Base-by-base conservation (phyloP, 2,329 filamentous ascomycete species). In the Fusarium burgessii region DNA sequence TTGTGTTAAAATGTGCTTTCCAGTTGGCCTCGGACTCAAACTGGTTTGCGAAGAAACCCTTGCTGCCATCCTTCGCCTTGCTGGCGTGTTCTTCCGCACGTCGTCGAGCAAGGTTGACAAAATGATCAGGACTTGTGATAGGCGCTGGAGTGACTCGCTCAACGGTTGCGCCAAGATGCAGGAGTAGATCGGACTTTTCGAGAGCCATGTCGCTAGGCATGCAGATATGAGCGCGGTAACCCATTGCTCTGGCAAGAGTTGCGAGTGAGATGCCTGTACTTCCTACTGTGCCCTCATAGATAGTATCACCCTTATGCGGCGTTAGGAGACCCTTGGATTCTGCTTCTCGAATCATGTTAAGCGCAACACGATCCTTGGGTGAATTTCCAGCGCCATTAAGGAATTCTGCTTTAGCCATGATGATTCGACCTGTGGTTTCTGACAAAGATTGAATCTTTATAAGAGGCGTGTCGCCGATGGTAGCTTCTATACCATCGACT, bases 201-300 rank as follows among this genome's bases (percentile, higher is more conserved):
- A 86, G 84, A 61, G 92, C 90, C 84, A 97, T 92, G 83, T 99
- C 96, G 78, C 93, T 91, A 50, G 96, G 95, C 94, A 99, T 98
- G 85, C 94, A 98, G 73, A 99, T 98, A 81, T 98, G 93, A 35
- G 94, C 94, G 72, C 91, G 89, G 83, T 98, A 98, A 36, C 96
- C 96, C 80, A 91, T 89, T 25, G 96, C 95, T 74, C 95, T 89
- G 52, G 94, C 95, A 54, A 99, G 89, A 1, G 93, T 93, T 5
- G 96, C 96, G 13, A 99, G 87, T 18, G 95, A 98, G 75, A 99
- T 98, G 25, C 96, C 96, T 0, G 96, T 99, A 78, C 93, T 97
- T 65, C 96, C 96, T 18, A 97, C 95, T 2, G 96, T 99, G 72
- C 96, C 96, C 84, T 99, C 96, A 81, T 98, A 99, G 77, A 99